Percentiles rank a stretch among this genome's conserved stretches.
Evolutionary conservation across 1,139 yeast species (phyloP).

Genomic region (Hyphopichia wangnamkhiaoensis): DNA sequence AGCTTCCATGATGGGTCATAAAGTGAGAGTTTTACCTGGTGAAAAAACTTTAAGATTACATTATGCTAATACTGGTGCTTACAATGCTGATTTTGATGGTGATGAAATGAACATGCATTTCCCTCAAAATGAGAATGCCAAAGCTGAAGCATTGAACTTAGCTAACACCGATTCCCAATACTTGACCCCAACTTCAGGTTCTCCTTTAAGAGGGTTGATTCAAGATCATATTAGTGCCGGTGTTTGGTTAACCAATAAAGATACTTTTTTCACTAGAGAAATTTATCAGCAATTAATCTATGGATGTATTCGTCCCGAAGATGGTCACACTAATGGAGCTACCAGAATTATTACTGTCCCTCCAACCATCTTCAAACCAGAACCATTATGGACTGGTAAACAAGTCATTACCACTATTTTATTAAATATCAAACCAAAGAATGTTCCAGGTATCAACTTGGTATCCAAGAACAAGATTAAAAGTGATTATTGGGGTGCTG

Average conservation of each 20-base stretch:
- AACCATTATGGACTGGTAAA: slow-evolving; percentile 97
- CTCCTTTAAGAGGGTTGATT: slow-evolving; percentile 97
- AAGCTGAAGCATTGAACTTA: slow-evolving; percentile 91
- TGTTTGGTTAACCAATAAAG: slow-evolving; percentile 95
- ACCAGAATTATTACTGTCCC: slow-evolving; percentile 77
- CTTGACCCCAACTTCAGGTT: slow-evolving; percentile 96
- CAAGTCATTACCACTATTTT: slow-evolving; percentile 91
- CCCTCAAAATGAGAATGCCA: slow-evolving; percentile 97
- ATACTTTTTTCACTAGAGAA: slow-evolving; percentile 86
- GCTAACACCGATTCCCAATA: slow-evolving; percentile 98
- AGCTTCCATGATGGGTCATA: slow-evolving; percentile 99
- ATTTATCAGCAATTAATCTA: slow-evolving; percentile 91
- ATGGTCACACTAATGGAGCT: slow-evolving; percentile 81
- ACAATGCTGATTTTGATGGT: slow-evolving; percentile 99
- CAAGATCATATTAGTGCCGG: slow-evolving; percentile 99
- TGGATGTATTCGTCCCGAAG: slow-evolving; percentile 95
- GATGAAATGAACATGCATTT: slow-evolving; percentile 99
- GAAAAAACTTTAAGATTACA: slow-evolving; percentile 96
- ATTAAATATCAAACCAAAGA: slow-evolving; percentile 80
- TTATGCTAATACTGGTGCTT: slow-evolving; percentile 98
- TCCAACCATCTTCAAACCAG: slow-evolving; percentile 86
- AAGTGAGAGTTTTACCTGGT: slow-evolving; percentile 93
- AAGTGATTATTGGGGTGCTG: slow-evolving; percentile 91
- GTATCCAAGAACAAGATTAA: slow-evolving; percentile 84
- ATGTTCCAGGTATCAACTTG: slow-evolving; percentile 89